Base-by-base conservation (phyloP, 768 basidiomycete genomes). In the Punctularia strigosozonata region DNA sequence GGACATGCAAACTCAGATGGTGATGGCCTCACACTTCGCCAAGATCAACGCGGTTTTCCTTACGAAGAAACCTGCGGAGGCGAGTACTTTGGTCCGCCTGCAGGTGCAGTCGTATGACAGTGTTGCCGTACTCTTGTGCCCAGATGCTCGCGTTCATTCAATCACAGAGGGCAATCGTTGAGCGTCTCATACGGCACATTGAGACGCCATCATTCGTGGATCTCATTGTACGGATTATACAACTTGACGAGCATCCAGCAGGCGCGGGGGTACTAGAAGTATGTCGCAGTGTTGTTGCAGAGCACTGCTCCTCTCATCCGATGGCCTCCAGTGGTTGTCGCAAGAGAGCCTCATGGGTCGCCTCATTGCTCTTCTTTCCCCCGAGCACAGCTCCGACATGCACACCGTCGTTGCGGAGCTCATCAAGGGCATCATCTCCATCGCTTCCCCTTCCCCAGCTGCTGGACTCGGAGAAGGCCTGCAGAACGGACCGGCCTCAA, bases 81-180 rank as follows among this genome's bases (percentile, higher is more conserved):
- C 90, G 61, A 54, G 70, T 69, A 23, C 38, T 54, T 51, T 45
- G 39, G 50, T 41, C 43, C 30, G 48, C 37, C 34, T 49, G 36
- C 49, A 49, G 50, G 49, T 55, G 49, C 49, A n/a, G n/a, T 50
- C 45, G 50, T 54, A 50, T 53, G 47, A 55, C 50, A 50, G 48
- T 49, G 45, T 41, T 8, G 26, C 26, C 26, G 26, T 28, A 15
- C 44, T 45, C 48, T 49, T 48, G 39, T 40, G 41, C 47, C 48
- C 57, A 98, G 89, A 94, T 94, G 84, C 75, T 99, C 47, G 71
- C 71, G 28, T 97, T 95, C 59, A 87, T 99, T 43, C 80, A 83
- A 57, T 67, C 75, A 12, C 81, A 92, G 54, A 83, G 89, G 3
- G 64, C 70, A 34, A 68, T 95, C 32, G 75, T 97, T 31, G 80